Conservation (phyloP, 1,284 basidiomycete genomes). For the Laetiporus sulphureus region DNA sequence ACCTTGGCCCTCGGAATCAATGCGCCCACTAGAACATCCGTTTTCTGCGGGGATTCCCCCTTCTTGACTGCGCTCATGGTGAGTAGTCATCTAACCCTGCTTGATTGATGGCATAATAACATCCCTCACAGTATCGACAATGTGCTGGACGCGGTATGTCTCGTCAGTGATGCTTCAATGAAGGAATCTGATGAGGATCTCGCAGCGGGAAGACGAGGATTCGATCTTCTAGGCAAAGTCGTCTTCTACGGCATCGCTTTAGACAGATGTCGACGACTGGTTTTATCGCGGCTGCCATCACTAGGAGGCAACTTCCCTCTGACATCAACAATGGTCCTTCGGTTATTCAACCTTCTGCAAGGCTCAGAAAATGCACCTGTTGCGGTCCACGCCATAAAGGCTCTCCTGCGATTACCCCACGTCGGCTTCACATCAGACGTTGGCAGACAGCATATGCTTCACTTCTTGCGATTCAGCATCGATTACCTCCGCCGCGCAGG, state of each 20-base stretch:
- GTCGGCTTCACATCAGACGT: constrained; percentile 48
- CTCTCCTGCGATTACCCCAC: constrained; percentile 48
- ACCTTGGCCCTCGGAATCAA: constrained; percentile 72
- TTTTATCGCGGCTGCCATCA: constrained; percentile 56
- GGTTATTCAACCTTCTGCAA: constrained; percentile 57
- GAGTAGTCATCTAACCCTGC: constrained; percentile 11
- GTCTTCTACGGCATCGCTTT: constrained; percentile 63
- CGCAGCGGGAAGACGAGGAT: constrained; percentile 48
- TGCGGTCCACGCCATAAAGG: constrained; percentile 43
- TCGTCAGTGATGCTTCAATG: not conserved
- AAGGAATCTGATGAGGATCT: not conserved
- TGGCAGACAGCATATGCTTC: constrained; percentile 48
- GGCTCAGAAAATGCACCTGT: constrained; percentile 46
- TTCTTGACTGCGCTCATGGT: constrained; percentile 60
- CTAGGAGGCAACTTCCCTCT: constrained; percentile 60
- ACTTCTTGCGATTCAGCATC: constrained; percentile 65
- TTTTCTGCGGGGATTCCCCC: constrained; percentile 66
- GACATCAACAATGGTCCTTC: constrained; percentile 56
- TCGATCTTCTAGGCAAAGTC: constrained; percentile 62
- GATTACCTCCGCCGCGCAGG: constrained; percentile 57
- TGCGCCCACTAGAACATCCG: constrained; percentile 57
- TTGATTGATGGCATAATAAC: constrained; percentile 4
- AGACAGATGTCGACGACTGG: constrained; percentile 54
- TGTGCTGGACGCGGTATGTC: constrained; percentile 40
- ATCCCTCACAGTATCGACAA: constrained; percentile 50